Evolutionary conservation across 2,329 filamentous ascomycete species (phyloP), one percentile per base, ranked within the genome.

Genomic region (Phaeophleospora eucalypticola): DNA sequence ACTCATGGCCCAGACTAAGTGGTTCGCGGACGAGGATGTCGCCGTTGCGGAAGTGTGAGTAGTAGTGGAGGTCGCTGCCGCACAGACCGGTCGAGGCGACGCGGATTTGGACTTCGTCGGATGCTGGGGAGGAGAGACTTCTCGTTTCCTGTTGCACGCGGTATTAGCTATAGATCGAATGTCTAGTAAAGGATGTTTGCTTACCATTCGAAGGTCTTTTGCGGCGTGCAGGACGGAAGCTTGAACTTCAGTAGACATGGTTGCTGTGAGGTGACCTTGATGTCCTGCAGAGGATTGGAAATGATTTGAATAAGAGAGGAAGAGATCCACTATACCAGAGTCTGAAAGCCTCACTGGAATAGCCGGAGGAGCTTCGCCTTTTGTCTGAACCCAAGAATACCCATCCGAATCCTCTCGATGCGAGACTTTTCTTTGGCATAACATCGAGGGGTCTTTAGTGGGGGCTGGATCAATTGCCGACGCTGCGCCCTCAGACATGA

Each of bases 1-100:
- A 90, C 65, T 86, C 83, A 65, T 87, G 83, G 57, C 83, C 83
- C 0, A 95, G 81, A 12, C 89, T 84, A 76, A 95, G 84, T 53
- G 89, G 89, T 57, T 87, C 81, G 63, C 81, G 83, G 48, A 94
- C 82, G 49, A 90, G 78, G 63, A 89, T 95, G 74, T 87, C 82
- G 65, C 89, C 89, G 69, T 95, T 95, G 63, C 85, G 83, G 62
- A 87, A 88, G 68, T 94, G 86, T 54, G 80, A 75, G 79, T 88
- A 95, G 81, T 95, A 95, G 76, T 95, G 84, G 4, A 84, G 75
- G 65, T 87, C 83, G 41, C 79, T 83, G 62, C 83, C 83, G 66
- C 83, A 87, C 61, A 87, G 80, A 20, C 83, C 83, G 3, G 83
- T 87, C 55, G 79, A 76, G 52, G 77, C 78, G 53, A 87, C 75